Percentiles rank a stretch among this genome's conserved stretches.
These are phyloP conservation scores for Tylopilus sp. DNA, from an alignment of 768 basidiomycete species.

Conservation along the genomic window DNA sequence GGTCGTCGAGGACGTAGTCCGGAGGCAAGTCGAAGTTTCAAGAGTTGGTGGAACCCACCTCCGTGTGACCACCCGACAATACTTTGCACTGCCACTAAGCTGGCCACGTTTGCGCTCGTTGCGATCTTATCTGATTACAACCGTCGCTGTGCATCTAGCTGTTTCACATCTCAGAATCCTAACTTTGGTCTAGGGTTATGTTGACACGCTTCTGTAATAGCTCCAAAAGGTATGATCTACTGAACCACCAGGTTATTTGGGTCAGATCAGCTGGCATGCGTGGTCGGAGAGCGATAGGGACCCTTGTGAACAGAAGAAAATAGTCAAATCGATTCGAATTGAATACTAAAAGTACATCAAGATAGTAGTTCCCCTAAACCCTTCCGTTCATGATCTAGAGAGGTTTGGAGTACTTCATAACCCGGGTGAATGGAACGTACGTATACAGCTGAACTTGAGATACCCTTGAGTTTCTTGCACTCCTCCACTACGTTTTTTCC, in stretches of 20 bases:
- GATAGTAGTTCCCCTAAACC: slow-evolving; percentile 6
- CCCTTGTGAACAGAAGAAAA: not conserved
- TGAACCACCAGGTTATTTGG: no score
- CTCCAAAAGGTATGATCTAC: no score
- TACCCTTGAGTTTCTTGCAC: slow-evolving; percentile 60
- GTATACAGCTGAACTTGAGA: slow-evolving; percentile 33
- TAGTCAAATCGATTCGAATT: not conserved
- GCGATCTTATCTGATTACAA: slow-evolving; percentile 9
- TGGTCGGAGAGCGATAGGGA: no score
- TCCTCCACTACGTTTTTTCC: slow-evolving; percentile 57
- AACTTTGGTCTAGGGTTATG: no score
- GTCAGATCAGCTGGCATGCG: no score
- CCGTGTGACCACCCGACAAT: not conserved
- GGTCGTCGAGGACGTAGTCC: not conserved
- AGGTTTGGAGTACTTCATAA: not conserved
- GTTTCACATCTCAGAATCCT: no score
- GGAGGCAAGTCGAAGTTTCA: no score
- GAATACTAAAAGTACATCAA: not conserved
- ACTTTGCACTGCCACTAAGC: slow-evolving; percentile 13
- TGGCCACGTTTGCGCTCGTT: slow-evolving; percentile 15
- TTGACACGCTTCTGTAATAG: no score
- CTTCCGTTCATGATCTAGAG: slow-evolving; percentile 23
- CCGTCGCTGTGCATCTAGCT: no score
- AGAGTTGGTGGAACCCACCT: no score
- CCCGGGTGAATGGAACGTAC: slow-evolving; percentile 7